Base-by-base conservation (phyloP, 1,284 basidiomycete genomes). In the Ganoderma meredithae region DNA sequence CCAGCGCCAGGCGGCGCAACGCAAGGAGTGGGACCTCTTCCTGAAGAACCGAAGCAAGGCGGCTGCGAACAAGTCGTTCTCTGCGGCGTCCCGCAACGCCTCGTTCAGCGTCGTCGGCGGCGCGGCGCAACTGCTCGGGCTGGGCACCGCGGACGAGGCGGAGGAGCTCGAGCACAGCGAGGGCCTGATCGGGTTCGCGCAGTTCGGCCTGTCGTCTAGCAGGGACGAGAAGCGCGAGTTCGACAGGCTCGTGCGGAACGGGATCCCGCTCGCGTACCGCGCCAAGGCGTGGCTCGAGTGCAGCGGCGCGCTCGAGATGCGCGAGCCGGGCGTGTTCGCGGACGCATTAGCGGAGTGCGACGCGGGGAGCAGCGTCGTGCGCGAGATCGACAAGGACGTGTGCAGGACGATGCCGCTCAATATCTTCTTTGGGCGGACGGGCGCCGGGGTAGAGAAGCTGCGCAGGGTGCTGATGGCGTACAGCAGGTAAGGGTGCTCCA, bases 301-400 rank as follows among this genome's bases (percentile, higher is more conserved):
- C 78, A 95, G 92, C 68, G 96, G 96, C 0, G 96, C 93, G 0
- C 84, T 95, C 74, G 96, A 98, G 78, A 91, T 96, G 82, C 89
- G 90, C 67, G 96, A 98, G 75, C 97, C 97, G 0, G 97, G 98
- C 2, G 80, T 94, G 68, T 99, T 98, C 78, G 85, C 88, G 63
- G 97, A 99, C 77, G 81, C 99, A 67, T 82, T 97, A 31, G 85
- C 85, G 0, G 87, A 90, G 71, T 83, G 82, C 33, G 79, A 76
- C n/a, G 83, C 85, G 40, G 86, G 85, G 52, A 83, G 82, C 17
- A 85, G 87, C 55, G 89, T 93, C 0, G 86, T 90, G 61, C 80
- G 77, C 55, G 97, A 99, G 82, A 99, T 99, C 70, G 96, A 97
- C 82, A 97, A 99, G 81, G 97, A 99, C 76, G 94, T 98, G 0